Base-by-base conservation (phyloP, 2,329 filamentous ascomycete genomes). In the Clarireedia hainanense region DNA sequence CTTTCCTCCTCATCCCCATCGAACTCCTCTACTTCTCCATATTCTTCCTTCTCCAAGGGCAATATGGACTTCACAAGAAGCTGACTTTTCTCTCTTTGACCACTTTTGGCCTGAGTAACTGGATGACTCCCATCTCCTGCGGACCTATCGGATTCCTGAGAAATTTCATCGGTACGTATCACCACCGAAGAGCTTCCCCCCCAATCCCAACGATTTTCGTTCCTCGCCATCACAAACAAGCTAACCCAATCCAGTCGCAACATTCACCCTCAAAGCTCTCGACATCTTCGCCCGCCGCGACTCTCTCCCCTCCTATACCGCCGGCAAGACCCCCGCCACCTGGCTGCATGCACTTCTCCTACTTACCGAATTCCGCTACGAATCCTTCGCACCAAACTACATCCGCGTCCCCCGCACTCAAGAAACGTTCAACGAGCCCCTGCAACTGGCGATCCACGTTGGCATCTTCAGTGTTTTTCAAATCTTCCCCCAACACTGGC, bases 361-460 rank as follows among this genome's bases (percentile, higher is more conserved):
- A 15, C 58, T 74, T 10, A 73, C 70, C 1, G 72, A 74, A 59
- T 62, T 74, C 9, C 69, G 72, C 50, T 74, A 73, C 59, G 72
- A 74, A 55, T 73, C 71, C 15, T 74, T 74, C 61, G 69, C 66
- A 1, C 72, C 72, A 50, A 74, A 74, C 57, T 65, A 68, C 48
- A 67, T 73, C 50, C 67, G 70, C 4, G 60, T 68, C 5, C 60
- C 68, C 1, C 61, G 51, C 27, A 52, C 63, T 4, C 63, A 63
- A 24, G 64, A 67, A 36, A 68, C 68, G 40, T 73, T 72, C 58
- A 71, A 65, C 42, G 72, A 74, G 55, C 60, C 61, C 4, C 50
- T 65, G 6, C 69, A 74, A 50, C 63, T 72, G 2, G 60, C 63
- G 12, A 62, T 74, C 37, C 72, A 74, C 55, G 57, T 65, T 30